phyloP scores from a whole-genome alignment of 208 protist genomes.

The Leishmania aethiopica region DNA sequence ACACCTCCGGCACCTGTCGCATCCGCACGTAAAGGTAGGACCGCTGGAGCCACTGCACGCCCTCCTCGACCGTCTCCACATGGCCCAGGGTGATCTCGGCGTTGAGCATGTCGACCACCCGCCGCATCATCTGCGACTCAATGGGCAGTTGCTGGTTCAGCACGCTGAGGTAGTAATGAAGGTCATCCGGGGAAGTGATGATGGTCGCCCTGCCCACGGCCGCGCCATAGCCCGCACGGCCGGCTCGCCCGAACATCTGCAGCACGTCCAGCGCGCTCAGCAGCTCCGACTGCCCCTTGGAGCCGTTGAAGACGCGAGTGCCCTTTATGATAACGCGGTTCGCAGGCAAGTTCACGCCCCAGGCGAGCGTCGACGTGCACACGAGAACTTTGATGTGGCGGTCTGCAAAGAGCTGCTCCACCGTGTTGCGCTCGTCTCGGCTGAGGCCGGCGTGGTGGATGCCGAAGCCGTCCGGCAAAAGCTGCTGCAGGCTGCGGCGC shows the following conservation, averaged over 20 bases:
- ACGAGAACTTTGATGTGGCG: slow-evolving; percentile 97
- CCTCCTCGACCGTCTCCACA: slow-evolving; percentile 94
- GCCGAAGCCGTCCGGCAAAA: slow-evolving; percentile 97
- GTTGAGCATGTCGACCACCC: slow-evolving; percentile 98
- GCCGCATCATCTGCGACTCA: slow-evolving; percentile 97
- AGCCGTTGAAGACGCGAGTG: slow-evolving; percentile 99
- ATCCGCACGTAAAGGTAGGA: slow-evolving; percentile 99
- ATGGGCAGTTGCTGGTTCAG: slow-evolving; percentile 99
- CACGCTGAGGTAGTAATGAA: slow-evolving; percentile 98
- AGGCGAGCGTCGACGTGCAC: slow-evolving; percentile 99
- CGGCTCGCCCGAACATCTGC: slow-evolving; percentile 99
- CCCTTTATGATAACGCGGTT: slow-evolving; percentile 99
- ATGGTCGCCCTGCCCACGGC: slow-evolving; percentile 95
- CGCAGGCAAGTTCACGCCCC: slow-evolving; percentile 99
- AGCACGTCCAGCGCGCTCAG: slow-evolving; percentile 98
- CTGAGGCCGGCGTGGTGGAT: slow-evolving; percentile 99
- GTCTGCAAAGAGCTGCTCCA: slow-evolving; percentile 98
- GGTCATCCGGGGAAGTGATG: slow-evolving; percentile 96
- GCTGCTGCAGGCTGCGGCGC: slow-evolving; percentile 60
- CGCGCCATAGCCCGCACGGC: slow-evolving; percentile 95
- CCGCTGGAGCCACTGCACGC: slow-evolving; percentile 96
- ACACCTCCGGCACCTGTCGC: slow-evolving; percentile 94
- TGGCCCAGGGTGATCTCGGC: slow-evolving; percentile 98
- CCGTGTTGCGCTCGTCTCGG: slow-evolving; percentile 93
- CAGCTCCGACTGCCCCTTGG: slow-evolving; percentile 95